These are phyloP conservation scores for Isabelozyma rhagii DNA, from an alignment of 805 yeast genomes.

Conservation along the genomic window DNA sequence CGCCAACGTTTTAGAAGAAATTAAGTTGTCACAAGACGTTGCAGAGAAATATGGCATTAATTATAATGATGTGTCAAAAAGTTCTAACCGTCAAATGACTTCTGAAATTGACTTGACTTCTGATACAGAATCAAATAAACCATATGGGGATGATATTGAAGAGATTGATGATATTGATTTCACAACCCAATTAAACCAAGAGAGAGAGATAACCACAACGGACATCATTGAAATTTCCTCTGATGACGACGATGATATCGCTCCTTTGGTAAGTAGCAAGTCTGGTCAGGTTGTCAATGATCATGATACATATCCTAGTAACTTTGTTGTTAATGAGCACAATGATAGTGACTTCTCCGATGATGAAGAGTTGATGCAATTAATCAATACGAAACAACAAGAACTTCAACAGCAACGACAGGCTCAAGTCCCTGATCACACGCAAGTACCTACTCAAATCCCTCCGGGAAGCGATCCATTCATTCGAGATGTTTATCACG, in stretches of 20 bases:
- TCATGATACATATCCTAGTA: neutral
- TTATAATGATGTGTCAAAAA: slow-evolving; percentile 9
- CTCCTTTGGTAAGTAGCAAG: slow-evolving; percentile 2
- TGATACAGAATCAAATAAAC: neutral
- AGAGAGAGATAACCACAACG: slow-evolving; percentile 27
- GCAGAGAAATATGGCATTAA: slow-evolving; percentile 26
- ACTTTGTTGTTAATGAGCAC: slow-evolving; percentile 10
- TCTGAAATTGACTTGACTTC: slow-evolving; percentile 5
- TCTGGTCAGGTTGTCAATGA: neutral
- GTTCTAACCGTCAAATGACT: neutral
- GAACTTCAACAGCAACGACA: slow-evolving; percentile 1
- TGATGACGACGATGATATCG: slow-evolving; percentile 27
- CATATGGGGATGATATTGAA: slow-evolving; percentile 20
- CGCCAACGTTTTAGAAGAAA: slow-evolving; percentile 20
- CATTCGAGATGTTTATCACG: slow-evolving; percentile 63
- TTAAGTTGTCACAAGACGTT: slow-evolving; percentile 31
- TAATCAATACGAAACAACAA: slow-evolving; percentile 8
- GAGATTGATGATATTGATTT: slow-evolving; percentile 22
- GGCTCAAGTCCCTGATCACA: slow-evolving; percentile 13
- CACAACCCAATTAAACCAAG: slow-evolving; percentile 40
- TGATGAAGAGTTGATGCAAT: slow-evolving; percentile 26
- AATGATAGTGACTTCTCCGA: slow-evolving; percentile 29
- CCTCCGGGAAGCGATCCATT: slow-evolving; percentile 47
- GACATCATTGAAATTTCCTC: slow-evolving; percentile 37
- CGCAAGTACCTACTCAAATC: slow-evolving; percentile 7